These are phyloP conservation scores for Populus ilicifolia DNA, from an alignment of 345 rosid species.

Conservation along the genomic window DNA sequence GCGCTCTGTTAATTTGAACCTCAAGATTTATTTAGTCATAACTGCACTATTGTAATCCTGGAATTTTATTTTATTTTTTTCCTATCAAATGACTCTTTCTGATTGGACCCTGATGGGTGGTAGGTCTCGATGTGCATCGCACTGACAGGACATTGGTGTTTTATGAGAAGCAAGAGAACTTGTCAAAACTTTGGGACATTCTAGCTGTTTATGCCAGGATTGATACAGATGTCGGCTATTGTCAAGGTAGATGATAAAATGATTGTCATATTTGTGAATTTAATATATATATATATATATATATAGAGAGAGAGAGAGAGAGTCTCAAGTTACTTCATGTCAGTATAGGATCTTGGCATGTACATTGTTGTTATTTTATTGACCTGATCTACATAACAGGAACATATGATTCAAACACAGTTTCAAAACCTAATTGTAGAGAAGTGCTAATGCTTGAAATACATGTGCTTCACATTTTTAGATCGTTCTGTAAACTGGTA, in stretches of 20 bases:
- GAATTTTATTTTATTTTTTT: not conserved
- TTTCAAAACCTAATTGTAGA: not conserved
- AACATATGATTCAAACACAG: not conserved
- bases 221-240: constrained; percentile 88
- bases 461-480: not conserved
- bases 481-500: not conserved
- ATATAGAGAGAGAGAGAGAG: too few relatives aligned
- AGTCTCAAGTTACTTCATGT: too few relatives aligned
- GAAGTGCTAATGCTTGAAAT: not conserved
- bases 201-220: constrained; percentile 94
- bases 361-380: not conserved
- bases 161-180: constrained; percentile 80
- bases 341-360: not conserved
- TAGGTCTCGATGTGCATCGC: constrained; percentile 92
- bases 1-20: not conserved
- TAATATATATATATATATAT: not conserved
- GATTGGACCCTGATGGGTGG: constrained; percentile 3
- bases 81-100: constrained; percentile 2
- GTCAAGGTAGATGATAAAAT: constrained; percentile 65
- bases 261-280: not conserved
- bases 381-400: not conserved
- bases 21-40: not conserved
- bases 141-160: constrained; percentile 87
- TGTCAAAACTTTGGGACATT: constrained; percentile 96
- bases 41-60: not conserved